Conservation (phyloP, 2,329 filamentous ascomycete genomes). For the Fusarium transvaalense region DNA sequence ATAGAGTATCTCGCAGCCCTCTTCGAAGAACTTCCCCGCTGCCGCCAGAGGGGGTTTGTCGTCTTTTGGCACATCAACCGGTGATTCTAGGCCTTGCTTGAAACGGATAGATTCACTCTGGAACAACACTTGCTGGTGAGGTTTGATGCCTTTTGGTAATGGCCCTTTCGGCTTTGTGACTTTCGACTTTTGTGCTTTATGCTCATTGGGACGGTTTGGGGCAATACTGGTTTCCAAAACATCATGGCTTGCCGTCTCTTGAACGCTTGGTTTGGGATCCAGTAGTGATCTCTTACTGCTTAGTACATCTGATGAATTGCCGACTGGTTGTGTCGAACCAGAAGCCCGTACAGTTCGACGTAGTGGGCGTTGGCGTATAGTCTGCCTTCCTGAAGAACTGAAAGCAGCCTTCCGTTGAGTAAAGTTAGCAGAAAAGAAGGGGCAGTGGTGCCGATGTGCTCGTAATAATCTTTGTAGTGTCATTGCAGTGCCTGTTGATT, state of each 20-base stretch:
- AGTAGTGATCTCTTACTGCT: neutral
- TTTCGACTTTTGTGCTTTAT: constrained; percentile 15
- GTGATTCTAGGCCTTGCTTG: constrained; percentile 19
- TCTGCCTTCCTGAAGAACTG: neutral
- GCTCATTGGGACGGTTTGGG: neutral
- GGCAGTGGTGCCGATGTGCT: neutral
- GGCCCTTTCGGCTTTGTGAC: constrained; percentile 13
- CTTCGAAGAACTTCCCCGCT: constrained; percentile 52
- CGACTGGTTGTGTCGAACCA: neutral
- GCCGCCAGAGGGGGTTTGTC: constrained; percentile 46
- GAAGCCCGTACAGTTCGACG: constrained; percentile 8
- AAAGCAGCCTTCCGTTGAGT: constrained; percentile 6
- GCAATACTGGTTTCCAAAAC: neutral
- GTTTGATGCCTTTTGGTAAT: constrained; percentile 36
- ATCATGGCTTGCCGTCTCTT: neutral
- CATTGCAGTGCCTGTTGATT: constrained; percentile 9
- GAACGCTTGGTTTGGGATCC: neutral
- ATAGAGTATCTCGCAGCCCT: constrained; percentile 60
- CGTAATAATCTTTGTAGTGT: neutral
- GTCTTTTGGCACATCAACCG: constrained; percentile 32
- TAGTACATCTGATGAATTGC: neutral
- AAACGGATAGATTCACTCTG: constrained; percentile 44
- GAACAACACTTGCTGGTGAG: constrained; percentile 36
- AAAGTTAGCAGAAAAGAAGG: neutral
- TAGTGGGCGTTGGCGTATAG: constrained; percentile 24